These are phyloP conservation scores for Phytopythium vexans DNA, from an alignment of 352 stramenopile species.

Conservation along the genomic window DNA sequence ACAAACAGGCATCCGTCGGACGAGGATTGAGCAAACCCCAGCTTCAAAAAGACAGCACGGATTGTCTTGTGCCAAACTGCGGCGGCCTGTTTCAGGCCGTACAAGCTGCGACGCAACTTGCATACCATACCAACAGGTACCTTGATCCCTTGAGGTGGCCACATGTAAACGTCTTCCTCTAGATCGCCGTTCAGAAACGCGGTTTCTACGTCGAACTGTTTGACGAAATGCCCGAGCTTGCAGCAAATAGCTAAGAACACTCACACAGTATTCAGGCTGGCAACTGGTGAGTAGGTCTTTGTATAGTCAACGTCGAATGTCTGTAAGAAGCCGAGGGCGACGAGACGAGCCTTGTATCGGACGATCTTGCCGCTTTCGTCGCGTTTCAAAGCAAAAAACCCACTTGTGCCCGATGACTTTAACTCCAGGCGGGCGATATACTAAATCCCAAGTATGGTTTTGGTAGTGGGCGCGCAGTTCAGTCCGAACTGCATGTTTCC, in stretches of 20 bases:
- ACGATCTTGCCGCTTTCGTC: slow-evolving; percentile 12
- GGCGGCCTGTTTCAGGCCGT: slow-evolving; percentile 34
- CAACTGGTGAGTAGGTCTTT: slow-evolving; percentile 23
- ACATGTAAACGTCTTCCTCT: slow-evolving; percentile 21
- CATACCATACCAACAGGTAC: slow-evolving; percentile 16
- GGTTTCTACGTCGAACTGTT: slow-evolving; percentile 26
- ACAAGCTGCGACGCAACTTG: slow-evolving; percentile 16
- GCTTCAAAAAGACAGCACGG: neutral
- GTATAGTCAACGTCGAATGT: slow-evolving; percentile 15
- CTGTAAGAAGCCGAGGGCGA: slow-evolving; percentile 21
- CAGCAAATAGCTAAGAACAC: slow-evolving; percentile 21
- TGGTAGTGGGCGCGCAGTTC: slow-evolving; percentile 2
- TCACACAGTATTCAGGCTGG: slow-evolving; percentile 15
- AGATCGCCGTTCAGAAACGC: slow-evolving; percentile 32
- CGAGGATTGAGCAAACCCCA: slow-evolving; percentile 1
- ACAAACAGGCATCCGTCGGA: slow-evolving; percentile 8
- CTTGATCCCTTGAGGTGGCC: slow-evolving; percentile 9
- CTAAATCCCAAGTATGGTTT: slow-evolving; percentile 16
- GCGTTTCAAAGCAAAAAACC: slow-evolving; percentile 13
- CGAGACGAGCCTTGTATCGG: slow-evolving; percentile 23
- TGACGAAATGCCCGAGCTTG: slow-evolving; percentile 7
- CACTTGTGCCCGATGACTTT: slow-evolving; percentile 21
- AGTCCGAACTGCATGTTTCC: slow-evolving; percentile 11
- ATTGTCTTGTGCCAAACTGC: slow-evolving; percentile 25
- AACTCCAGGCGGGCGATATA: neutral